phyloP scores from a whole-genome alignment of 2,329 filamentous ascomycete genomes.

The Pyrenochaeta sp. region DNA sequence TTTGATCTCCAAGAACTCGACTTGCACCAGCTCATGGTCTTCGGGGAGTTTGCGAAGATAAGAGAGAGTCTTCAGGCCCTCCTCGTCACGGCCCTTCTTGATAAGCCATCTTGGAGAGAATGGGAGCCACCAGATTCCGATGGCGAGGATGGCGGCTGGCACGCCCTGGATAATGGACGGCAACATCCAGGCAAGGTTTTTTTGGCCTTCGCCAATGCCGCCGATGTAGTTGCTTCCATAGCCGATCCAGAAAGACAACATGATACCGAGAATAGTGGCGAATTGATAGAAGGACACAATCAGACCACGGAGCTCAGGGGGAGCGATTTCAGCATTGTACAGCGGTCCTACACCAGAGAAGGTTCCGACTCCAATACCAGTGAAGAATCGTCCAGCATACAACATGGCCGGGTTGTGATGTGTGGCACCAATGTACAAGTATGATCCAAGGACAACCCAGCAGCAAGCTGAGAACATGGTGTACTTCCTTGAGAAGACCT shows the following conservation, averaged over 20 bases:
- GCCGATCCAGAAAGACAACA: slow-evolving; percentile 43
- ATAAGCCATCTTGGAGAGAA: slow-evolving; percentile 37
- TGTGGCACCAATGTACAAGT: slow-evolving; percentile 55
- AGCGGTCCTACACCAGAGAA: slow-evolving; percentile 57
- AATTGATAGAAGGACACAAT: slow-evolving; percentile 42
- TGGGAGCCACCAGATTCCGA: slow-evolving; percentile 36
- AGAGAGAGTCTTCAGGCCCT: slow-evolving; percentile 28
- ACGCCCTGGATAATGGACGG: slow-evolving; percentile 37
- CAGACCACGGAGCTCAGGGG: slow-evolving; percentile 36
- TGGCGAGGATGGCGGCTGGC: slow-evolving; percentile 30
- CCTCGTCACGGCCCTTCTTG: slow-evolving; percentile 34
- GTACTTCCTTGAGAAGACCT: slow-evolving; percentile 60
- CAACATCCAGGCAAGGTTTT: slow-evolving; percentile 34
- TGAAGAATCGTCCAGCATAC: slow-evolving; percentile 60
- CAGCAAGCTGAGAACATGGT: slow-evolving; percentile 60
- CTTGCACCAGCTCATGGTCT: slow-evolving; percentile 48
- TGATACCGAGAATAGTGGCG: slow-evolving; percentile 38
- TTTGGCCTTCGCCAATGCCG: slow-evolving; percentile 50
- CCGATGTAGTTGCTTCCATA: slow-evolving; percentile 48
- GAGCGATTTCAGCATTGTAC: slow-evolving; percentile 53
- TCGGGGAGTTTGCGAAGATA: slow-evolving; percentile 39
- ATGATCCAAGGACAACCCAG: slow-evolving; percentile 51
- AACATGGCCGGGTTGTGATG: slow-evolving; percentile 51
- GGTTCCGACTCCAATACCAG: slow-evolving; percentile 58
- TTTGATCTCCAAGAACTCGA: slow-evolving; percentile 59